Percentiles rank a stretch among this genome's conserved stretches.
Conservation (phyloP, 2,329 filamentous ascomycete species). For the Parafenestella ontariensis region DNA sequence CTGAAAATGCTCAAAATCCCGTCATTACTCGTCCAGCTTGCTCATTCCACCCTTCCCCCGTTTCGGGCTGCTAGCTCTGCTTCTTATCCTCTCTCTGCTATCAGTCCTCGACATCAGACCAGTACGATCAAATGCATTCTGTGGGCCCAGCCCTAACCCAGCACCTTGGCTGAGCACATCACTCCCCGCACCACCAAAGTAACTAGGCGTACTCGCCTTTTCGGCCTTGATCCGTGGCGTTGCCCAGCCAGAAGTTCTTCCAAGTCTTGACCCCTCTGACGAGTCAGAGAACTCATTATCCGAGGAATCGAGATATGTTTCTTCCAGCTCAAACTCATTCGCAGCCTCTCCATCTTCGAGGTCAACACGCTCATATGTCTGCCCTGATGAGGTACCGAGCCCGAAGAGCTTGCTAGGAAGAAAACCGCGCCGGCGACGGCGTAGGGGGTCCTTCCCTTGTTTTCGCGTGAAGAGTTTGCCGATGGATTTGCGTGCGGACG, state of each 20-base stretch:
- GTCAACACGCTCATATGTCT: conserved; percentile 75
- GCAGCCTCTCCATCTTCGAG: conserved; percentile 73
- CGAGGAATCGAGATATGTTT: conserved; percentile 58
- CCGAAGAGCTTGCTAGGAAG: conserved; percentile 68
- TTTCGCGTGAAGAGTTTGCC: conserved; percentile 56
- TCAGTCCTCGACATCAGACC: conserved; percentile 84
- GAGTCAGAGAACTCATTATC: conserved; percentile 68
- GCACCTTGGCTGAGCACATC: conserved; percentile 40
- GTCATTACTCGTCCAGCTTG: conserved; percentile 24
- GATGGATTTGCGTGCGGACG: conserved; percentile 63
- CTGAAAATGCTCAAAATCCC: not conserved
- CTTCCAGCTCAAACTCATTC: conserved; percentile 75
- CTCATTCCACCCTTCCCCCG: conserved; percentile 37
- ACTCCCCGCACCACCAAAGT: conserved; percentile 27
- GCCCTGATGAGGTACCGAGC: conserved; percentile 47
- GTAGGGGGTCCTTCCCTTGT: conserved; percentile 41
- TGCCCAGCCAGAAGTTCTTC: conserved; percentile 70
- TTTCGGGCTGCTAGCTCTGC: conserved; percentile 57
- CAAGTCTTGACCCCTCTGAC: conserved; percentile 63
- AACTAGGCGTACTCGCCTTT: conserved; percentile 16
- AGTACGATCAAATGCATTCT: conserved; percentile 59
- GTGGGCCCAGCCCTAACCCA: conserved; percentile 39
- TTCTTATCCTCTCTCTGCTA: conserved; percentile 78
- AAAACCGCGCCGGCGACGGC: conserved; percentile 50
- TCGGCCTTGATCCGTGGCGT: conserved; percentile 66